Evolutionary conservation across 2,329 filamentous ascomycete species (phyloP), one percentile per base, ranked within the genome.

Genomic region (Cladophialophora carrionii): DNA sequence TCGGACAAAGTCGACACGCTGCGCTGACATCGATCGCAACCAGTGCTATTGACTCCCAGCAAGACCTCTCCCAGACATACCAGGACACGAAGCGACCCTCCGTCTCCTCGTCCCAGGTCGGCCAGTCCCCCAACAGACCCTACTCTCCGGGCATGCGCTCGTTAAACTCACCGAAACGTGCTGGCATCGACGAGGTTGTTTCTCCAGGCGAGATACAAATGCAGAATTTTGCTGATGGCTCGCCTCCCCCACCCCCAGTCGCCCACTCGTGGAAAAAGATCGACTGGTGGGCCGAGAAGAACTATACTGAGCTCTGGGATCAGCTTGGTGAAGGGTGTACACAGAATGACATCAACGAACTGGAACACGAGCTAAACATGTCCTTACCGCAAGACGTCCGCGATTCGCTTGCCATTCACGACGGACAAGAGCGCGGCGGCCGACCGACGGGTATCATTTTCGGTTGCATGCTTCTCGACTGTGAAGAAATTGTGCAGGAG

Each of bases 401-500:
- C 72, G 93, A 99, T 73, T 98, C 95, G 1, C 81, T 97, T 73
- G 88, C 90, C 81, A 78, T 92, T 60, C 95, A 99, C 77, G 95
- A 99, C 74, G 95, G 95, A n/a, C 95, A 99, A 78, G 95, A 99
- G 79, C 90, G 95, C 69, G 91, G 92, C 68, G 95, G 95, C 69
- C 84, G 85, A 63, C 95, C 95, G 0, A 97, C 94, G 0, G 95
- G 95, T 68, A 90, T 98, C 71, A 87, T 99, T 67, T 98, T 99
- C 73, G 87, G 93, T 66, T 90, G 87, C 76, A 99, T 99, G 95
- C 81, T 99, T 69, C 86, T 99, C 64, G 95, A 99, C 77, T 98
- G 95, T 75, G 95, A 99, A 78, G 95, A 99, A 76, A 96, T 99
- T 72, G 89, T 96, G 24, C 92, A 97, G 77, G 95, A 99, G 76